Conservation (phyloP, 1,139 yeast species). For the Diutina rugosa region DNA sequence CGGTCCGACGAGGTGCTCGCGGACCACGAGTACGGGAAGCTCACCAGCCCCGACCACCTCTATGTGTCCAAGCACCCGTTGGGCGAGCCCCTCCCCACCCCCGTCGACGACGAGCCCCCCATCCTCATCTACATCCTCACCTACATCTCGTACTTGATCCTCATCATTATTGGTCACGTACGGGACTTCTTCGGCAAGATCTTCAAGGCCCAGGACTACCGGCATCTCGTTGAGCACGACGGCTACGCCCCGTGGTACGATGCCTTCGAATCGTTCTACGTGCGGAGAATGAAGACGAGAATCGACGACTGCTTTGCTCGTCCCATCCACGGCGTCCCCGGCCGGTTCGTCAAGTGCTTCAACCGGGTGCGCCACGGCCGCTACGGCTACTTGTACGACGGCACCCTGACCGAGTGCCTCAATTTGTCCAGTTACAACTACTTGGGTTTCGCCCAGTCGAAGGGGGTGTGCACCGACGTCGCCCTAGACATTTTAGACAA, state of each 20-base stretch:
- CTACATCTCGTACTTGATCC: constrained; percentile 67
- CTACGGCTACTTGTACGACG: constrained; percentile 50
- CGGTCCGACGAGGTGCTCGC: constrained; percentile 39
- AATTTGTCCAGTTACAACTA: constrained; percentile 88
- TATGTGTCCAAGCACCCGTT: constrained; percentile 40
- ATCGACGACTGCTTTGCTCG: constrained; percentile 92
- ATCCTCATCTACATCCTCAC: constrained; percentile 69
- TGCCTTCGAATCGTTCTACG: constrained; percentile 86
- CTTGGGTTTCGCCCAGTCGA: constrained; percentile 92
- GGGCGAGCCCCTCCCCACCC: constrained; percentile 43
- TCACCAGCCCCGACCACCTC: constrained; percentile 44
- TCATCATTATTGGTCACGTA: constrained; percentile 80
- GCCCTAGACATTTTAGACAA: constrained; percentile 51
- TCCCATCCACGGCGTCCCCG: constrained; percentile 96
- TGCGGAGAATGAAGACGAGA: constrained; percentile 81
- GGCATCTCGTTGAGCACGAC: constrained; percentile 59
- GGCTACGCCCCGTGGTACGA: constrained; percentile 97
- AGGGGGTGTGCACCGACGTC: constrained; percentile 79
- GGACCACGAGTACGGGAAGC: constrained; percentile 52
- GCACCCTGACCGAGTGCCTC: constrained; percentile 63
- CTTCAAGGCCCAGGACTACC: constrained; percentile 52
- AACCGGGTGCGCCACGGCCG: constrained; percentile 54
- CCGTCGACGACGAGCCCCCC: constrained; percentile 77
- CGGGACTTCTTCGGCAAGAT: constrained; percentile 78
- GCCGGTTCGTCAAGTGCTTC: constrained; percentile 72